These are phyloP conservation scores for Fusarium sp. DNA, from an alignment of 2,329 filamentous ascomycete species.

Conservation along the genomic window DNA sequence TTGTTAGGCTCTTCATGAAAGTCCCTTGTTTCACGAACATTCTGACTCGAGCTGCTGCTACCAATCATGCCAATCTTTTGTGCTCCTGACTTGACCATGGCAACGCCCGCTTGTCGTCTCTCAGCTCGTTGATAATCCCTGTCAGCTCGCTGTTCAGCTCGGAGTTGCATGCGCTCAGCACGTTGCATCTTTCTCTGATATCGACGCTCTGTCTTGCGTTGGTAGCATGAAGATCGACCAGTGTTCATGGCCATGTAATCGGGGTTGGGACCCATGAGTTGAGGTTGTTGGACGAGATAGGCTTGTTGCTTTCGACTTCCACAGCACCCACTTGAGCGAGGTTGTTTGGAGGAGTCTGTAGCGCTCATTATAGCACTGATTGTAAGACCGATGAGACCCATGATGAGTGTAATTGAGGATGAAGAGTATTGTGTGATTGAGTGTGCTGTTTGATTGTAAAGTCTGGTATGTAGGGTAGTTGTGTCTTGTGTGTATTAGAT, in stretches of 20 bases:
- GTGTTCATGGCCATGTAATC: background rate
- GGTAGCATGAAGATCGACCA: conserved; percentile 6
- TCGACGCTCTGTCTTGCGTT: conserved; percentile 32
- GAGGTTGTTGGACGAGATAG: conserved; percentile 1
- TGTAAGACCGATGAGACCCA: conserved; percentile 34
- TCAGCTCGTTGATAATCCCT: conserved; percentile 17
- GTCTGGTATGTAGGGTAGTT: background rate
- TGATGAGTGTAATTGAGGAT: background rate
- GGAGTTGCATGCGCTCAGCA: conserved; percentile 33
- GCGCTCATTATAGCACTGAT: background rate
- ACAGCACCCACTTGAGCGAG: background rate
- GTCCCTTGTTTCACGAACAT: background rate
- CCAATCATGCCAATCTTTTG: conserved; percentile 1
- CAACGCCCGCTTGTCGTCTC: conserved; percentile 24
- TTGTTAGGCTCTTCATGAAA: background rate
- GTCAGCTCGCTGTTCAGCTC: conserved; percentile 31
- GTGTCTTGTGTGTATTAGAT: background rate
- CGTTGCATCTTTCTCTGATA: conserved; percentile 29
- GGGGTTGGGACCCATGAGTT: background rate
- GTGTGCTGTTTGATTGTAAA: background rate
- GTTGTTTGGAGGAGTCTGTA: background rate
- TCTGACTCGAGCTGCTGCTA: background rate
- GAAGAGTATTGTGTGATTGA: background rate
- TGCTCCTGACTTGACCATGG: conserved; percentile 1
- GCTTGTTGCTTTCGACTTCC: background rate